Base-by-base conservation (phyloP, 2,329 filamentous ascomycete genomes). In the Raffaelea deltoideospora region DNA sequence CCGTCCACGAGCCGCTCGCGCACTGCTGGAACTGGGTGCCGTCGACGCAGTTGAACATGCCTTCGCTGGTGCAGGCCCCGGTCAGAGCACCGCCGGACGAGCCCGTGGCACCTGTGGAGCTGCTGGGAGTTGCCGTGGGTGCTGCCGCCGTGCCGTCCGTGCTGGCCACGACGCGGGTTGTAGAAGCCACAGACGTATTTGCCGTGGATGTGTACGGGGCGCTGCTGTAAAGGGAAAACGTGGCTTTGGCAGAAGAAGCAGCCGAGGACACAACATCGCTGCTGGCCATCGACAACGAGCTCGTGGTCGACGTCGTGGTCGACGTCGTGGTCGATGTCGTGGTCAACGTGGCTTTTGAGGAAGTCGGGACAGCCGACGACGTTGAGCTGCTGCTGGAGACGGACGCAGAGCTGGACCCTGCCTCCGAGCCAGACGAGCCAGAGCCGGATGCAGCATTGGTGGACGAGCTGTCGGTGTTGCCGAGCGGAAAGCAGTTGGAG, bases 11-110 rank as follows among this genome's bases (percentile, higher is more conserved):
- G 15, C 67, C 66, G 37, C 53, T 59, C 11, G 64, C 65, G 44
- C 67, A 72, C 43, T 64, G 64, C 53, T 70, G 65, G 58, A 65
- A 71, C 26, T 56, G 49, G 15, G 40, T 50, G 20, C 54, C 52
- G 40, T 63, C 53, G 33, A 67, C 52, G 47, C 67, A 71, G 54
- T 65, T 63, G 60, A 64, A 70, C 13, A 46, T 39, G 41, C 67
- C 67, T 47, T 70, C 66, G 13, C 49, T 33, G 29, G 50, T 53
- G 58, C 67, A 70, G 29, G 60, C 34, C 18, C 57, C 56, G 8
- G 47, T 47, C 31, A 53, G 45, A 13, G 45, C 49, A 4, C 58
- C 53, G 29, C 65, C 45, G 45, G 37, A 42, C 34, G 35, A n/a
- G 15, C 35, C 31, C 3, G 41, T 28, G 27, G 35, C 23, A n/a